These are phyloP conservation scores for Kalanchoe fedtschenkoi DNA, from an alignment of 164 flowering plant species.

Conservation along the genomic window DNA sequence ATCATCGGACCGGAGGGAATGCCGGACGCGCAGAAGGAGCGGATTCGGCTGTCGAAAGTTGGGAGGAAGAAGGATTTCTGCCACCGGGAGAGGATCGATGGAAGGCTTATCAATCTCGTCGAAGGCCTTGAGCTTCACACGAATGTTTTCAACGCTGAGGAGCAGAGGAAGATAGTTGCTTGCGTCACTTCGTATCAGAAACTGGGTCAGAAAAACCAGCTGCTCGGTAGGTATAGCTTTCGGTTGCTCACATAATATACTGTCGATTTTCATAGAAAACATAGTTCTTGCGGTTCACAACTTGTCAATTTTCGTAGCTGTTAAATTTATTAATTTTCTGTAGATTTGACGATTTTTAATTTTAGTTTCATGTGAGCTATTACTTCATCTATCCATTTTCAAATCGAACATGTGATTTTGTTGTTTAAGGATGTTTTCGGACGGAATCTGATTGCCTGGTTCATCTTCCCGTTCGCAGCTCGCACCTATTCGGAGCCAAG, in stretches of 20 bases:
- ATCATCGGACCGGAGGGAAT: constrained; percentile 7
- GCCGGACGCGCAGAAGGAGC: constrained; percentile 15
- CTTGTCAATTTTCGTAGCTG: too few species aligned
- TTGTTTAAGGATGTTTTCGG: background rate
- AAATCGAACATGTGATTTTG: background rate
- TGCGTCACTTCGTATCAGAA: constrained; percentile 24
- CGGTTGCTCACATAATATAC: background rate
- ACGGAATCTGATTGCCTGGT: background rate
- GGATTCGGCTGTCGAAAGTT: constrained; percentile 18
- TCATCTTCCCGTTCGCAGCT: constrained; percentile 15
- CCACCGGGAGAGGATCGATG: constrained; percentile 25
- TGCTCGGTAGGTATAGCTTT: constrained; percentile 27
- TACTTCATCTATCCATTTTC: too few species aligned
- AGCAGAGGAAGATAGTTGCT: constrained; percentile 42
- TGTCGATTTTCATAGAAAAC: too few species aligned
- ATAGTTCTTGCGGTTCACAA: too few species aligned
- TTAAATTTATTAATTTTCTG: too few species aligned
- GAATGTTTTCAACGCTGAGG: constrained; percentile 28
- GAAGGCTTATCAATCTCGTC: constrained; percentile 30
- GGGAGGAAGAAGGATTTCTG: constrained; percentile 36
- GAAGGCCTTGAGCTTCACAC: constrained; percentile 51
- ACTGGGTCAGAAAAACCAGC: constrained; percentile 36
- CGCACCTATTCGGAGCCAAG: constrained; percentile 45
- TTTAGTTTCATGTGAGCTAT: too few species aligned
- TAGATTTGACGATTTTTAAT: too few species aligned